Percentiles rank a stretch among this genome's conserved stretches.
Conservation (phyloP, 2,329 filamentous ascomycete genomes). For the Epichloe sibirici region DNA sequence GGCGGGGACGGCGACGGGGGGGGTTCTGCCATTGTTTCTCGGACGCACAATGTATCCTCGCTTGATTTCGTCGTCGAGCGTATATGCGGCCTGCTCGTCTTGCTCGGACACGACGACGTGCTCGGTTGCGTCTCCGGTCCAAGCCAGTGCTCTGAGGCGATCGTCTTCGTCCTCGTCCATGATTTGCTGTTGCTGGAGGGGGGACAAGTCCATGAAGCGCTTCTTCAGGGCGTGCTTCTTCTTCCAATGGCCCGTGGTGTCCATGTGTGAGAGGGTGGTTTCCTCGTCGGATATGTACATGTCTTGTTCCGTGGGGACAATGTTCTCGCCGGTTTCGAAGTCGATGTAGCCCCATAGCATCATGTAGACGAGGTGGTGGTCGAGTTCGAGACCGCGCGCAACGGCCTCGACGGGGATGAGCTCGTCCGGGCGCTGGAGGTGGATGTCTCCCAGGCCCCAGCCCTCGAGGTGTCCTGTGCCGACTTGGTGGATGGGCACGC, state of each 20-base stretch:
- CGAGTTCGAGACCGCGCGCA: conserved; percentile 38
- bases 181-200: conserved; percentile 26
- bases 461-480: conserved; percentile 43
- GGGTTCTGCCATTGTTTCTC: conserved; percentile 4
- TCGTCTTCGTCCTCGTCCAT: conserved; percentile 24
- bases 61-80: conserved; percentile 21
- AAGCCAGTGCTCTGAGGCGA: conserved; percentile 22
- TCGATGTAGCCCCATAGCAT: conserved; percentile 52
- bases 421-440: conserved; percentile 45
- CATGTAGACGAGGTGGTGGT: conserved; percentile 42
- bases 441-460: conserved; percentile 35
- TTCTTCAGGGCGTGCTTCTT: conserved; percentile 33
- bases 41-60: conserved; percentile 19
- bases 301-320: conserved; percentile 37
- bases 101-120: neutral
- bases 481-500: conserved; percentile 38
- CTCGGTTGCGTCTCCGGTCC: conserved; percentile 16
- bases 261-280: conserved; percentile 17
- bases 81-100: conserved; percentile 5
- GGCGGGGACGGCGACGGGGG: conserved; percentile 6
- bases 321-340: conserved; percentile 35
- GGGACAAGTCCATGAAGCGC: conserved; percentile 26
- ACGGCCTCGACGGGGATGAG: conserved; percentile 44
- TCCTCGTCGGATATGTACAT: conserved; percentile 40
- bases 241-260: conserved; percentile 28